Percentiles rank a stretch among this genome's conserved stretches.
Conservation (phyloP, 2,329 filamentous ascomycete genomes). For the Nemania sp. region DNA sequence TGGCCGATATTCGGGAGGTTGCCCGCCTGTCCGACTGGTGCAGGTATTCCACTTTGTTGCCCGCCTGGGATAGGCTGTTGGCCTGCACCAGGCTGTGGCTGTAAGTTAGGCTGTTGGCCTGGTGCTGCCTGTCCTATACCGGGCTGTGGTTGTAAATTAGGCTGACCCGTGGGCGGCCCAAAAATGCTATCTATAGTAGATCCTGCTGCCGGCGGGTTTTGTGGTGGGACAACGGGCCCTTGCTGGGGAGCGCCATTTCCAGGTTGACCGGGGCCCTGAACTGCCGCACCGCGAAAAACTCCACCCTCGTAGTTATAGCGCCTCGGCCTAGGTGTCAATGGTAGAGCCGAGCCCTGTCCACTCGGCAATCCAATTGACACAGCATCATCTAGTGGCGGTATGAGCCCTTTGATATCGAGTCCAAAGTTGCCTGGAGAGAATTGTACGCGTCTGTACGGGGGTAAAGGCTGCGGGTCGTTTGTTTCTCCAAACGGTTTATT, state of each 20-base stretch:
- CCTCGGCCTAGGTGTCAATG: slow-evolving; percentile 30
- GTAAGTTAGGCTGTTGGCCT: background rate
- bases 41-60: no score
- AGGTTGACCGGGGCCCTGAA: slow-evolving; percentile 26
- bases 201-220: background rate
- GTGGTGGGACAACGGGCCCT: no score
- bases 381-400: slow-evolving; percentile 25
- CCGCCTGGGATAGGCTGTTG: background rate
- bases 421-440: slow-evolving; percentile 24
- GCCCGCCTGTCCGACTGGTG: no score
- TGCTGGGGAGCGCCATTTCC: background rate
- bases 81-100: background rate
- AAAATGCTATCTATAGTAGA: background rate
- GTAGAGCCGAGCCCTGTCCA: slow-evolving; percentile 29
- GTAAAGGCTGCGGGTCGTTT: background rate
- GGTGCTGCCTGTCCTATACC: background rate
- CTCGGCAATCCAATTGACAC: slow-evolving; percentile 32
- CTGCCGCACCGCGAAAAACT: slow-evolving; percentile 40
- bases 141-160: background rate
- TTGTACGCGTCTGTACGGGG: slow-evolving; percentile 22
- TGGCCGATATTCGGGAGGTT: no score
- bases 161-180: background rate
- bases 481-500: slow-evolving; percentile 16
- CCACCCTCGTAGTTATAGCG: slow-evolving; percentile 44
- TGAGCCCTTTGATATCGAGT: slow-evolving; percentile 25